phyloP scores from a whole-genome alignment of 257 asterid genomes.

The Echites panduratus region DNA sequence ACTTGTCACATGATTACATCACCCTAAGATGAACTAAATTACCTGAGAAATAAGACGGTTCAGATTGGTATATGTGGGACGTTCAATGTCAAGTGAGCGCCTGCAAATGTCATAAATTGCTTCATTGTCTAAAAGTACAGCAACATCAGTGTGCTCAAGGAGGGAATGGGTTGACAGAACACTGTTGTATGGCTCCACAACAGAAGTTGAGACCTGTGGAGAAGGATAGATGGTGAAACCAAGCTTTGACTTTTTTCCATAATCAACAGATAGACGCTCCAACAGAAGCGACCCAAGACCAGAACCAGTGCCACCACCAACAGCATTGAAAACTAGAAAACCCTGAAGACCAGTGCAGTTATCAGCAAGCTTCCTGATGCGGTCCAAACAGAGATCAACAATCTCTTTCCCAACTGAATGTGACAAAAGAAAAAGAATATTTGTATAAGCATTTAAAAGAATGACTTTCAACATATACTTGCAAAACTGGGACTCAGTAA shows the following conservation, averaged over 20 bases:
- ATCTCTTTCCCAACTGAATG: slow-evolving; percentile 12
- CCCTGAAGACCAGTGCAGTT: slow-evolving; percentile 44
- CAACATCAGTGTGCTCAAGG: slow-evolving; percentile 2
- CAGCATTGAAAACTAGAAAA: slow-evolving; percentile 37
- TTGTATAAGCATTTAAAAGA: background rate
- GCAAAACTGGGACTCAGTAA: background rate
- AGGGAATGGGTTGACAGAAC: slow-evolving; percentile 2
- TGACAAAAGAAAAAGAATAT: background rate
- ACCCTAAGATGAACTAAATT: background rate
- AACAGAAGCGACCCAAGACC: slow-evolving; percentile 34
- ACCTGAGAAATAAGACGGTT: slow-evolving; percentile 10
- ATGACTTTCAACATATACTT: background rate
- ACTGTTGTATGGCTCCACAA: slow-evolving; percentile 15
- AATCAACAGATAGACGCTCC: slow-evolving; percentile 26
- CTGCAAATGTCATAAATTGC: slow-evolving; percentile 6
- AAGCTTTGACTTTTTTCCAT: slow-evolving; percentile 6
- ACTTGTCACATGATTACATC: background rate
- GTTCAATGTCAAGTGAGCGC: background rate
- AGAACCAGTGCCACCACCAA: slow-evolving; percentile 41
- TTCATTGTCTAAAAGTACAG: slow-evolving; percentile 1
- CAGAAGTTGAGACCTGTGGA: slow-evolving; percentile 11
- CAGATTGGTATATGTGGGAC: slow-evolving; percentile 11
- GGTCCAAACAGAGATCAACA: slow-evolving; percentile 14
- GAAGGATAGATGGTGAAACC: slow-evolving; percentile 7
- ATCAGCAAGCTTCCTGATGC: slow-evolving; percentile 19